Evolutionary conservation across 2,329 filamentous ascomycete species (phyloP).

Genomic region (Fusarium incarnatum): DNA sequence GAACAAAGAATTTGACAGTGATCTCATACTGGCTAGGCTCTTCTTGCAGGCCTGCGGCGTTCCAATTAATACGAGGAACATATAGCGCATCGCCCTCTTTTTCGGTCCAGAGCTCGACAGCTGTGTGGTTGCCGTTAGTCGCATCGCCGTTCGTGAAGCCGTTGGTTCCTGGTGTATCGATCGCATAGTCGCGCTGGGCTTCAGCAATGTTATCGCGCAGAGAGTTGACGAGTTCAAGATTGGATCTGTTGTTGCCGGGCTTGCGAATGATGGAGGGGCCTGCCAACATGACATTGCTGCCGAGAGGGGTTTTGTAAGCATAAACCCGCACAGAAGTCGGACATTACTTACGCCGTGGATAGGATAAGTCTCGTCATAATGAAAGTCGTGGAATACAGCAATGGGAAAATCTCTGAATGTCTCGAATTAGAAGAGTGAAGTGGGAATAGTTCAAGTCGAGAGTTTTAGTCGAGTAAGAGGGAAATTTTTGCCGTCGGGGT

Average conservation of each 20-base stretch:
- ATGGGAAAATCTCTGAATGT: neutral
- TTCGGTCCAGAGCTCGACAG: constrained; percentile 74
- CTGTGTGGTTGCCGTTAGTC: constrained; percentile 38
- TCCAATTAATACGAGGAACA: constrained; percentile 82
- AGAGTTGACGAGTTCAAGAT: constrained; percentile 90
- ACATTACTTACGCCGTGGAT: constrained; percentile 79
- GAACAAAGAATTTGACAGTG: constrained; percentile 94
- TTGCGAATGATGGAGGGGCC: constrained; percentile 87
- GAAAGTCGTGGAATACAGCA: constrained; percentile 7
- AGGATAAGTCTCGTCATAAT: constrained; percentile 82
- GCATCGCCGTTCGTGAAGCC: constrained; percentile 50
- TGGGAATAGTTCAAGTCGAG: constrained; percentile 2
- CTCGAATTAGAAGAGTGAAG: constrained; percentile 2
- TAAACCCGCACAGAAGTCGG: constrained; percentile 22
- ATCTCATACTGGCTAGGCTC: constrained; percentile 90
- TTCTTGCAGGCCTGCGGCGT: constrained; percentile 78
- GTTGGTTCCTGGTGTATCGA: constrained; percentile 47
- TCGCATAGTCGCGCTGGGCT: constrained; percentile 72
- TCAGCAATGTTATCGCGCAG: constrained; percentile 85
- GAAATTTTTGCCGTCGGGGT: constrained; percentile 42
- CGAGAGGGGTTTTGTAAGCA: constrained; percentile 42
- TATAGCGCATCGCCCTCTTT: constrained; percentile 71
- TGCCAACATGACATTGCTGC: constrained; percentile 84
- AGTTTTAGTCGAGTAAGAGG: constrained; percentile 23
- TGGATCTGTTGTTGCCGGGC: constrained; percentile 80